Evolutionary conservation across 169 alveolate genomes (phyloP).

Genomic region (Eimeria acervulina): DNA sequence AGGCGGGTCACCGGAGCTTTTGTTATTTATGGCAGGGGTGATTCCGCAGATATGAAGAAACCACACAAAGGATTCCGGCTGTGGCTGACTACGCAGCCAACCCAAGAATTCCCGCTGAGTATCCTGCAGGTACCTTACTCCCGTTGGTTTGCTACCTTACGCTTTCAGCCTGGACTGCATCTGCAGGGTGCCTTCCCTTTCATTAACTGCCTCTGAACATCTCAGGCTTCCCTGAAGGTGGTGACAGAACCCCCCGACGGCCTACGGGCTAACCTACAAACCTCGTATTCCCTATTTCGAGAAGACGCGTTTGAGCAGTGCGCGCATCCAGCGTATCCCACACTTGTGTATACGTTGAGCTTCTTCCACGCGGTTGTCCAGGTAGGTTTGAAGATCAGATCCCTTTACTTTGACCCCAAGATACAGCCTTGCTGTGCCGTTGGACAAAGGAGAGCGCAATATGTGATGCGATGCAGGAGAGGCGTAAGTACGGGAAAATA

Average conservation of each 20-base stretch:
- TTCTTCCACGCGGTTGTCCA: conserved; percentile 97
- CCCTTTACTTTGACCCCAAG: neutral
- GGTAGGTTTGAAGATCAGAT: conserved; percentile 18
- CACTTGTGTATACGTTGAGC: conserved; percentile 94
- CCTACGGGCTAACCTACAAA: conserved; percentile 94
- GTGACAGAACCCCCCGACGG: conserved; percentile 98
- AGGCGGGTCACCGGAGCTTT: neutral
- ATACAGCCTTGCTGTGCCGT: neutral
- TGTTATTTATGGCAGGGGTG: neutral
- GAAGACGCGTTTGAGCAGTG: conserved; percentile 93
- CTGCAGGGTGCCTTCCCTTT: neutral
- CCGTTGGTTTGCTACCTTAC: neutral
- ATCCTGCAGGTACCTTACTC: conserved; percentile 87
- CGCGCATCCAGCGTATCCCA: conserved; percentile 93
- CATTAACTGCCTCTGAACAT: neutral
- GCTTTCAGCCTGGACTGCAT: neutral
- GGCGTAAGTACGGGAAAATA: conserved; percentile 95
- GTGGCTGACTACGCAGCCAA: conserved; percentile 97
- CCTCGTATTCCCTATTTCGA: conserved; percentile 91
- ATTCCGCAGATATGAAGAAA: conserved; percentile 87
- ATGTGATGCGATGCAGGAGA: conserved; percentile 87
- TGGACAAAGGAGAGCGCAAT: neutral
- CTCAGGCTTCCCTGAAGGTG: conserved; percentile 95
- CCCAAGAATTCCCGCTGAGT: conserved; percentile 96
- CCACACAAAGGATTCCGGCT: conserved; percentile 96